phyloP scores from a whole-genome alignment of 768 basidiomycete genomes.

The Auricularia sp. region DNA sequence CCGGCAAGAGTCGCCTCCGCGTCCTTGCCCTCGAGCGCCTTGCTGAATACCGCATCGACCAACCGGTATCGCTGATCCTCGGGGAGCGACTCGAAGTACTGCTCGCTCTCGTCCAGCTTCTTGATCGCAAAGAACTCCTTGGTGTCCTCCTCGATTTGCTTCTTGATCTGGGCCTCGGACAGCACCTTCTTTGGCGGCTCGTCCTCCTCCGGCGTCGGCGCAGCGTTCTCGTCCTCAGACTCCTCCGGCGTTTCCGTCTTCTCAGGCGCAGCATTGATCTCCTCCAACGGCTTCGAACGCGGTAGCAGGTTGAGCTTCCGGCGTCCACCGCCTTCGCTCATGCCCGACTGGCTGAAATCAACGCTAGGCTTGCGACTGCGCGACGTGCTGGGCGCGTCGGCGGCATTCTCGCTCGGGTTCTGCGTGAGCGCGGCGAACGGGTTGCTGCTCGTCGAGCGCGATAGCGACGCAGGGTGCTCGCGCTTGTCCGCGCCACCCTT shows the following conservation, averaged over 20 bases:
- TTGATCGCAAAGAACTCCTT: constrained; percentile 85
- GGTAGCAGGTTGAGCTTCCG: constrained; percentile 68
- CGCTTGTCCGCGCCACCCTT: constrained; percentile 41
- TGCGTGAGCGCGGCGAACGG: constrained; percentile 83
- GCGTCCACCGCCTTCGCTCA: constrained; percentile 38
- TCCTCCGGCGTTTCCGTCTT: constrained; percentile 39
- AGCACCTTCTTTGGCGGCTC: constrained; percentile 31
- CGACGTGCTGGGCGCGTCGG: constrained; percentile 40
- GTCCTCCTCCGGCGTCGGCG: constrained; percentile 33
- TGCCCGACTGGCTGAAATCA: constrained; percentile 35
- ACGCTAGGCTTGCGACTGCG: constrained; percentile 42
- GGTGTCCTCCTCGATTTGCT: constrained; percentile 68
- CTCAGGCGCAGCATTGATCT: constrained; percentile 19
- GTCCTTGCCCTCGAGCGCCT: constrained; percentile 74
- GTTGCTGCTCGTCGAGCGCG: constrained; percentile 68
- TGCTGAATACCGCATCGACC: constrained; percentile 63
- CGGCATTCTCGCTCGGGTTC: constrained; percentile 38
- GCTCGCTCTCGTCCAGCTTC: constrained; percentile 77
- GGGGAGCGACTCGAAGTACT: constrained; percentile 71
- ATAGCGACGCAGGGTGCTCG: constrained; percentile 55
- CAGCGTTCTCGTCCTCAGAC: constrained; percentile 26
- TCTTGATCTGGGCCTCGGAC: constrained; percentile 55
- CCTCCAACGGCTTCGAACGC: constrained; percentile 56
- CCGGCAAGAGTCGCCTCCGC: constrained; percentile 69
- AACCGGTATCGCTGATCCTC: constrained; percentile 50